Evolutionary conservation across 768 basidiomycete genomes (phyloP).

Genomic region (Podaxis sp.): DNA sequence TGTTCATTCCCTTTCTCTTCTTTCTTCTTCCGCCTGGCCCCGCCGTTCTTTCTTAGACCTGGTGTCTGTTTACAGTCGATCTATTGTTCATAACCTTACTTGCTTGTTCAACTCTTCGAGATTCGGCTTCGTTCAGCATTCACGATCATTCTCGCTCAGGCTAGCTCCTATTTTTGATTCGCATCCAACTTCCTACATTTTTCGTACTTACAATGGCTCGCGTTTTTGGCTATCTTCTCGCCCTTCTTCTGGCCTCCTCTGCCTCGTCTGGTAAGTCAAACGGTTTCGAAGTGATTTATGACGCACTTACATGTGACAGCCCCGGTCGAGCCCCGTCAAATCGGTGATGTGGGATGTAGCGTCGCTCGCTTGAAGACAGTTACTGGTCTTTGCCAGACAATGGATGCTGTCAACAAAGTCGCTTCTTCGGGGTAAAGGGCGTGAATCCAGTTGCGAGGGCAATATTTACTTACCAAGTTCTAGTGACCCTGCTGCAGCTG

Average conservation of each 20-base stretch:
- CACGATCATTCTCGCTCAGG: not conserved
- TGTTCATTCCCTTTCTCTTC: not conserved
- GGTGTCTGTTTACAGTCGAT: conserved; percentile 10
- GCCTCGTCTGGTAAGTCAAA: not conserved
- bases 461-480: not conserved
- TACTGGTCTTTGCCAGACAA: conserved; percentile 22
- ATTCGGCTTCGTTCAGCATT: not conserved
- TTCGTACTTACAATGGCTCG: conserved; percentile 1
- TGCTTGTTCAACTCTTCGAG: not conserved
- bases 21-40: not conserved
- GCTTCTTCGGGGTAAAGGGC: conserved; percentile 2
- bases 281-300: not conserved
- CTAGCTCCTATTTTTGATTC: conserved; percentile 10
- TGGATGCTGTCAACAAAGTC: conserved; percentile 22
- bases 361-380: conserved; percentile 26
- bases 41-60: not conserved
- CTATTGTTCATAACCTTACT: not conserved
- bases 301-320: not conserved
- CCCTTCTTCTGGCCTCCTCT: not conserved
- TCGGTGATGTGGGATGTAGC: conserved; percentile 22
- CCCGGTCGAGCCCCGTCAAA: conserved; percentile 14
- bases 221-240: not conserved
- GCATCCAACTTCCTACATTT: not conserved
- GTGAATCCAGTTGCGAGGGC: not conserved
- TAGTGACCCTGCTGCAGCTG: conserved; percentile 24